Base-by-base conservation (phyloP, 2,329 filamentous ascomycete species). In the Penicillium sp. region DNA sequence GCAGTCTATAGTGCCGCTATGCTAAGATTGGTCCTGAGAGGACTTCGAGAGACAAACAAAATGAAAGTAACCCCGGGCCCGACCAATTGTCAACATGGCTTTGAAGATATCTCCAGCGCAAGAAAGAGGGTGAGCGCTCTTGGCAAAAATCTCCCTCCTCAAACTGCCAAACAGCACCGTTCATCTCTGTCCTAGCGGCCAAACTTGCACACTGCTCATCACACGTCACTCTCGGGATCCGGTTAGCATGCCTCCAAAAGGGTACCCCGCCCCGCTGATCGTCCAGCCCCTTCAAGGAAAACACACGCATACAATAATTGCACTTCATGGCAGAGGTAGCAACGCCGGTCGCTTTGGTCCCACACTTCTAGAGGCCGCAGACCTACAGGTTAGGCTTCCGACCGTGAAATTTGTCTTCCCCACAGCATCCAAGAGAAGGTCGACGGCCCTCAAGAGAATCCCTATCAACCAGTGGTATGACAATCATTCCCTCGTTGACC, bases 381-480 rank as follows among this genome's bases (percentile, higher is more conserved):
- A 51, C 14, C 54, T 64, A 21, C 53, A 52, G 34, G 41, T 45
- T 27, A 46, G 39, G 54, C 58, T 62, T 0, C 63, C 65, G 18
- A 68, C 62, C 1, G 63, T 75, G 1, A 78, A 77, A 54, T 82
- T 81, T 52, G 66, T 83, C 39, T 83, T 83, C 51, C 81, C 81
- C 0, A 82, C 79, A 0, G 74, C 81, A 0, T 72, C 67, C 6
- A 75, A 74, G 11, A 72, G 78, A 0, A 75, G 78, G 9, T 75
- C 80, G 0, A 72, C 66, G 1, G 68, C 72, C 3, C 76, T 80
- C 41, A 73, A 77, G 6, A 72, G 75, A 2, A 67, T 72, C 0
- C 66, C 70, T 10, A 73, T 82, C 36, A 76, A 77, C 8, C 78
- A 81, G 61, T 84, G 81, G 80, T 83, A 81, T 56, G 76, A 83